Evolutionary conservation across 257 asterid genomes (phyloP), one percentile per base, ranked within the genome.

Genomic region (Forsythia suspensa): DNA sequence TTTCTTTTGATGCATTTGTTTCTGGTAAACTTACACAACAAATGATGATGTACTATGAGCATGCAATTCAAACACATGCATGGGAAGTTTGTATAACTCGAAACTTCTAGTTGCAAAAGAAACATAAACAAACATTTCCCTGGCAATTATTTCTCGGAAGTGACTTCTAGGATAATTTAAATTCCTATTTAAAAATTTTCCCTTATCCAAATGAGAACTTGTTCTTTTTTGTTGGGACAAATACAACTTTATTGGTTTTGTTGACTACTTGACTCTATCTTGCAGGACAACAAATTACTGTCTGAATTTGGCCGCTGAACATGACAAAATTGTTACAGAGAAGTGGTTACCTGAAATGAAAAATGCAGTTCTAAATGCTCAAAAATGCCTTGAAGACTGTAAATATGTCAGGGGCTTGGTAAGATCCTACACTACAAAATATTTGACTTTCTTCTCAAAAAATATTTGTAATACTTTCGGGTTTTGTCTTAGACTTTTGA

Each of bases 351-450:
- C 96, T 72, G 98, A 93, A 80, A 84, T 95, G 59, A 88, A 86
- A 69, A 89, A 78, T 81, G 92, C 94, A 51, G 88, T 93, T 83
- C 78, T 86, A 72, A 90, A 86, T 85, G 96, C 99, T 82, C 94
- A 93, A 79, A 92, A 92, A 84, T 92, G 93, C 82, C 88, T 93
- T 36, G 97, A 91, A 77, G 97, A 95, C 82, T 95, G 99, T 89
- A 90, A 84, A 83, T 92, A 93, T 74, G 99, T 93, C 83, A 78
- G 91, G 85, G 98, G 99, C 74, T 87, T 95, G 97, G 99, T 95
- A 75, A 93, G 98, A 88, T 46, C 55, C 72, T 39, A 74, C 41
- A 68, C 68, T 52, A 65, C 52, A 46, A 12, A 7, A 3, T 46
- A 46, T 46, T 46, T 9, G 34, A 29, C 34, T 46, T 11, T 11